Base-by-base conservation (phyloP, 768 basidiomycete species). In the Leccinum imitatum region DNA sequence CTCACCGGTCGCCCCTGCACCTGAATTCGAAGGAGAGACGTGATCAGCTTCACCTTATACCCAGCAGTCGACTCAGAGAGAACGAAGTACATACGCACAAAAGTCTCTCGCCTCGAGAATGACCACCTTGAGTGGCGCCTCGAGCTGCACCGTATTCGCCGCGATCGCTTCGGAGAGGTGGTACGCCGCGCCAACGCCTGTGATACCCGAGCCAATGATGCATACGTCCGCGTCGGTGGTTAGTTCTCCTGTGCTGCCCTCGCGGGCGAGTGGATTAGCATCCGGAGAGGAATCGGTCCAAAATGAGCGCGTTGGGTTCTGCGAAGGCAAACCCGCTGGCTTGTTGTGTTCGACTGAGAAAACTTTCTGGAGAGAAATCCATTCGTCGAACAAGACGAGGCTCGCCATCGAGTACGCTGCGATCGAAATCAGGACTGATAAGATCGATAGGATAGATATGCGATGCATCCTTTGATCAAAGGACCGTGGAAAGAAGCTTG, bases 21-120 rank as follows among this genome's bases (percentile, higher is more conserved):
- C 88, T 87, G 35, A 53, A 30, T 39, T 41, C 17, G 17, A 39
- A 39, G 8, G 39, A 17, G 17, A 23, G 13, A 47, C 13, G 14
- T 23, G 21, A 23, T 13, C 13, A 44, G 41, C n/a, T n/a, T 44
- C 9, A 44, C n/a, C 0, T 37, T 4, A 1, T 27, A 3, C 17
- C 33, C 37, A 56, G 11, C 37, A 0, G 41, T 15, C 25, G 8
- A 15, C 21, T n/a, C 27, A 31, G 5, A 11, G 17, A 30, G 25
- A 10, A 9, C 9, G 55, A 14, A 47, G 27, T 59, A 59, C 6
- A 59, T 50, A 78, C 90, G 75, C 23, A 93, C 93, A 90, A 72
- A 95, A 89, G 67, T 92, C 88, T 65, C 95, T 78, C 4, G 93
- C 95, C 68, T 96, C 94, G 9, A 97, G 71, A 13, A 95, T 76